Evolutionary conservation across 2,329 filamentous ascomycete species (phyloP).

Genomic region (Colletotrichum cereale): DNA sequence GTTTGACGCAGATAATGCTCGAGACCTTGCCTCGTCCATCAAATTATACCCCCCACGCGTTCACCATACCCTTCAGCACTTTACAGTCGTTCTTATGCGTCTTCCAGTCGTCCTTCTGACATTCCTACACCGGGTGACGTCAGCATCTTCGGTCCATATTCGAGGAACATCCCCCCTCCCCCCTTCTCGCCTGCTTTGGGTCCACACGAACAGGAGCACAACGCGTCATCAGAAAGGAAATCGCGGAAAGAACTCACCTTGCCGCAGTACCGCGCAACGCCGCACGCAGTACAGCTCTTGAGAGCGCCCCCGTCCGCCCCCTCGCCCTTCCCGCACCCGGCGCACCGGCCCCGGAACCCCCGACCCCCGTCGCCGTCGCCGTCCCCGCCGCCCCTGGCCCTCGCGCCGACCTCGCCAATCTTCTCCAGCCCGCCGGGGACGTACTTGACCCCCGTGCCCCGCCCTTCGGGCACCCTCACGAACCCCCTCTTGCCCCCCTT

Average conservation of each 20-base stretch:
- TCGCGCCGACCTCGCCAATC: conserved; percentile 46
- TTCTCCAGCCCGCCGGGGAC: conserved; percentile 49
- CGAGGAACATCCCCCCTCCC: not conserved
- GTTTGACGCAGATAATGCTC: not conserved
- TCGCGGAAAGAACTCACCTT: conserved; percentile 52
- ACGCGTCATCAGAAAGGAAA: not conserved
- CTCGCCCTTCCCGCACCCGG: conserved; percentile 47
- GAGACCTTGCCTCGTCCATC: not conserved
- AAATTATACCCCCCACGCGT: conserved; percentile 52
- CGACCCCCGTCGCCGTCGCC: not conserved
- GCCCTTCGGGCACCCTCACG: conserved; percentile 52
- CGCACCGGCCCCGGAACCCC: conserved; percentile 43
- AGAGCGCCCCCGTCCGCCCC: conserved; percentile 45
- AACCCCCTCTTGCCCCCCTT: conserved; percentile 54
- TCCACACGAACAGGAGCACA: not conserved
- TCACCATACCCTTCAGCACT: conserved; percentile 53
- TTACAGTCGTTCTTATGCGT: conserved; percentile 60
- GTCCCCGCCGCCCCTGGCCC: conserved; percentile 41
- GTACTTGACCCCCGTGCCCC: conserved; percentile 50
- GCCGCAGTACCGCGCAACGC: conserved; percentile 58
- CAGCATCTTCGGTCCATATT: not conserved
- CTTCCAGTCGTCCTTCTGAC: conserved; percentile 58
- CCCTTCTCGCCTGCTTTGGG: not conserved
- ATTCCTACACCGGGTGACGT: conserved; percentile 48
- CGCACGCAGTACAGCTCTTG: conserved; percentile 59